Conservation (phyloP, 768 basidiomycete species). For the Hemileccinum impolitum region DNA sequence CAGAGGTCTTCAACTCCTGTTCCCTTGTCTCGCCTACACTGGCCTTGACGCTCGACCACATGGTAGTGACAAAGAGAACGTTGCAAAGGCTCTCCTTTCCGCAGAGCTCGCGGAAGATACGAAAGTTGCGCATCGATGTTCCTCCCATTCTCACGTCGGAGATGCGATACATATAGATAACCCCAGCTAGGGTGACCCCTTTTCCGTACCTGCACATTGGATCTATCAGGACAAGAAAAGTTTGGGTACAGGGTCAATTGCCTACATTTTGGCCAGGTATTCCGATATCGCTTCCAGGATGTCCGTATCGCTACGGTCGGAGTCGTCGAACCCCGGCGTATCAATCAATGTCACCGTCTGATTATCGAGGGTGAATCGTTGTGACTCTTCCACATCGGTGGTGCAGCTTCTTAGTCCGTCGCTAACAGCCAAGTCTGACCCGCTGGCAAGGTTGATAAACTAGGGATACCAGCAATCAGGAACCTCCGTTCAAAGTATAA, state of each 20-base stretch:
- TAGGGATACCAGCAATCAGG: background rate
- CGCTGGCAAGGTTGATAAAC: background rate
- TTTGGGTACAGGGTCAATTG: no score
- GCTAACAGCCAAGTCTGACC: background rate
- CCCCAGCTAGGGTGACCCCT: background rate
- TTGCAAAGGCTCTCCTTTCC: background rate
- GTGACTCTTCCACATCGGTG: background rate
- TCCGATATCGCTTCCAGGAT: background rate
- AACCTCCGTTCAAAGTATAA: no score
- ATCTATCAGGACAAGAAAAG: no score
- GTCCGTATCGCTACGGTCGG: background rate
- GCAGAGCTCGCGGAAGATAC: background rate
- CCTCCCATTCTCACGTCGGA: background rate
- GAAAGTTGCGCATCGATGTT: background rate
- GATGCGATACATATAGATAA: constrained; percentile 1
- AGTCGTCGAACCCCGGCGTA: constrained; percentile 1
- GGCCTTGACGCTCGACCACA: background rate
- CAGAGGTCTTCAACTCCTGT: background rate
- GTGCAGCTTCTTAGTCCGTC: background rate
- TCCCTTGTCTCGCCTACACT: background rate
- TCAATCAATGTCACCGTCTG: background rate
- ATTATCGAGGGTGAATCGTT: background rate
- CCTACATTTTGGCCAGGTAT: background rate
- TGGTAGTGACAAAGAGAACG: background rate
- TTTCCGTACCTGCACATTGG: background rate